Percentiles rank a stretch among this genome's conserved stretches.
Evolutionary conservation across 2,329 filamentous ascomycete genomes (phyloP).

Genomic region (Pseudocercospora musae): DNA sequence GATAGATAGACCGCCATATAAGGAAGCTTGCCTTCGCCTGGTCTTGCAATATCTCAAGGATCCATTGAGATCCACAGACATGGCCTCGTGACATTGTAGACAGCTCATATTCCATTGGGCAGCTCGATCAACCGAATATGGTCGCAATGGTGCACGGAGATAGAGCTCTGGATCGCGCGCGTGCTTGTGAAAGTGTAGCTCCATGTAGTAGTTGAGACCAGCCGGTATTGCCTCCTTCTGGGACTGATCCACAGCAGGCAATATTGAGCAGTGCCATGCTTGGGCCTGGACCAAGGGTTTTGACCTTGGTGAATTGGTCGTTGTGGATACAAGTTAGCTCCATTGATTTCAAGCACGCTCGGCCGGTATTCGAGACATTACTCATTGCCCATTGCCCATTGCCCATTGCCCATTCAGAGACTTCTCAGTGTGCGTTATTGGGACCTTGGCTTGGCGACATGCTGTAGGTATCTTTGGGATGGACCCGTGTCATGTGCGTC

Average conservation of each 20-base stretch:
- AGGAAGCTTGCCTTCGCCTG: neutral
- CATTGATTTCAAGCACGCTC: too few species aligned
- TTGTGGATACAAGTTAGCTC: too few species aligned
- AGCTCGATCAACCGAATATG: neutral
- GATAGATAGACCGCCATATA: neutral
- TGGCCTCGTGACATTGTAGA: neutral
- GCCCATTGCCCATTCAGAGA: too few species aligned
- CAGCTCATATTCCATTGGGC: neutral
- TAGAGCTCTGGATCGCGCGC: neutral
- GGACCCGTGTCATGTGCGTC: neutral
- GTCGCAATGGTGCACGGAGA: neutral
- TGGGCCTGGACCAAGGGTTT: too few species aligned
- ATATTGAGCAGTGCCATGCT: too few species aligned
- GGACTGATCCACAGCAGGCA: too few species aligned
- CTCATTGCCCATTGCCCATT: too few species aligned
- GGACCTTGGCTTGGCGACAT: neutral
- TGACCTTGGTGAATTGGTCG: too few species aligned
- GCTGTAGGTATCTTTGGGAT: neutral
- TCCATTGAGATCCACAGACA: neutral
- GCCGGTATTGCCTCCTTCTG: neutral
- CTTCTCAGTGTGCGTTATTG: neutral
- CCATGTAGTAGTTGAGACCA: too few species aligned
- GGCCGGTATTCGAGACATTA: too few species aligned
- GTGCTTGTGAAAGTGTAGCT: too few species aligned
- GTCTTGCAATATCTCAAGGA: neutral